These are phyloP conservation scores for Eruca vesicaria DNA, from an alignment of 441 rosid species.

Conservation along the genomic window DNA sequence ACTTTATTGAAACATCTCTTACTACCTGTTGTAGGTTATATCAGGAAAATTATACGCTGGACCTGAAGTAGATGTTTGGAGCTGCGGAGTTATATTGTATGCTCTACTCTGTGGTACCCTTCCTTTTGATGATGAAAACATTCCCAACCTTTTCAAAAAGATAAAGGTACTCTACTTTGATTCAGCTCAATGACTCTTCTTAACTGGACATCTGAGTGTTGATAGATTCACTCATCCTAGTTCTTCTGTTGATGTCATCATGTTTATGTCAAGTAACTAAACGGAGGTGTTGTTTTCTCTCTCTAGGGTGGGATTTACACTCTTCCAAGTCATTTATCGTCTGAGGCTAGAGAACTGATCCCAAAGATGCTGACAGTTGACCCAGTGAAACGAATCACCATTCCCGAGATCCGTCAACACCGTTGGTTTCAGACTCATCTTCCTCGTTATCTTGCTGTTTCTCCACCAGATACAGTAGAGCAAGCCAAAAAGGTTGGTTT, in stretches of 20 bases:
- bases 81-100: constrained; percentile 10
- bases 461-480: constrained; percentile 94
- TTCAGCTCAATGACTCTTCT: background rate
- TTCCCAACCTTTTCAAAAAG: constrained; percentile 93
- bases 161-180: constrained; percentile 60
- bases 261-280: no score
- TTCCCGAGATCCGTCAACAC: constrained; percentile 96
- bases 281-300: no score
- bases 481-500: constrained; percentile 88
- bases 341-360: constrained; percentile 89
- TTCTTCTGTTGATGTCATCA: no score
- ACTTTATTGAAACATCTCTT: no score
- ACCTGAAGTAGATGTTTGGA: constrained; percentile 7
- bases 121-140: constrained; percentile 81
- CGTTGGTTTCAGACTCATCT: constrained; percentile 94
- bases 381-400: constrained; percentile 88
- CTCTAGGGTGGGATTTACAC: constrained; percentile 79
- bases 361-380: constrained; percentile 97
- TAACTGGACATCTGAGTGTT: no score
- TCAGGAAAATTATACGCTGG: constrained; percentile 44
- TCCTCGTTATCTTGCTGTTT: constrained; percentile 95
- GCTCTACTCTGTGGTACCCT: no score
- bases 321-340: constrained; percentile 94
- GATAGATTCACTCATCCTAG: no score
- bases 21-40: constrained; percentile 67